A percentile compares a stretch with the other conserved stretches of the same genome.
Evolutionary conservation across 805 yeast species (phyloP).

Genomic region (Torulaspora delbrueckii): DNA sequence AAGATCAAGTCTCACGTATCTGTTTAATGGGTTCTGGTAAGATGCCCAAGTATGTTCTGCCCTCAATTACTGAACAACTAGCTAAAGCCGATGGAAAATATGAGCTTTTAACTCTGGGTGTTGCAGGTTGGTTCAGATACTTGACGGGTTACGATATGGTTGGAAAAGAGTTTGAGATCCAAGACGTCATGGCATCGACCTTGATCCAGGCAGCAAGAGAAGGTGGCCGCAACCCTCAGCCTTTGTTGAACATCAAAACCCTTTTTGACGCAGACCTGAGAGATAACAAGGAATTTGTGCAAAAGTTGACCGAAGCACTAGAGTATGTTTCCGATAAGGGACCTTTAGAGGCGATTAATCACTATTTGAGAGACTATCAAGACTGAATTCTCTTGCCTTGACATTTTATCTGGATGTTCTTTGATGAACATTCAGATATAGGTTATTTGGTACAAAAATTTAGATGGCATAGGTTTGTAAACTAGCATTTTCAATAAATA

Average conservation of each 20-base stretch:
- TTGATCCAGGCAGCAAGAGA: slow-evolving; percentile 5
- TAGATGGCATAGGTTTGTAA: no score
- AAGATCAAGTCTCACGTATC: slow-evolving; percentile 10
- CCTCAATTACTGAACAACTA: slow-evolving; percentile 9
- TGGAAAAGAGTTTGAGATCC: slow-evolving; percentile 3
- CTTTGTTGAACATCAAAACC: slow-evolving; percentile 1
- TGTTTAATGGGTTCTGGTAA: slow-evolving; percentile 12
- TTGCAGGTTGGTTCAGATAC: slow-evolving; percentile 13
- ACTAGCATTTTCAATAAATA: no score
- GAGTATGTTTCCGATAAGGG: slow-evolving; percentile 5
- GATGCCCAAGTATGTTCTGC: slow-evolving; percentile 11
- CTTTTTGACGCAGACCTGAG: slow-evolving; percentile 6
- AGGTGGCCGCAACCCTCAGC: slow-evolving; percentile 8
- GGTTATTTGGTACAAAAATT: no score
- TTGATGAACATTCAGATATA: no score
- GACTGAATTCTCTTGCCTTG: neutral
- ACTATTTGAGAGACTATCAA: neutral
- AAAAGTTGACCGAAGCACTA: slow-evolving; percentile 1
- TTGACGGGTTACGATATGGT: slow-evolving; percentile 8
- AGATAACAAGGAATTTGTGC: slow-evolving; percentile 3
- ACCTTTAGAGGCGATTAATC: neutral
- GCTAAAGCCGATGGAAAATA: slow-evolving; percentile 3
- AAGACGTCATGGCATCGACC: slow-evolving; percentile 7
- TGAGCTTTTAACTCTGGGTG: slow-evolving; percentile 4
- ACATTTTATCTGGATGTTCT: no score